Evolutionary conservation across 352 stramenopile genomes (phyloP).

Genomic region (Pythium vanterpoolii): DNA sequence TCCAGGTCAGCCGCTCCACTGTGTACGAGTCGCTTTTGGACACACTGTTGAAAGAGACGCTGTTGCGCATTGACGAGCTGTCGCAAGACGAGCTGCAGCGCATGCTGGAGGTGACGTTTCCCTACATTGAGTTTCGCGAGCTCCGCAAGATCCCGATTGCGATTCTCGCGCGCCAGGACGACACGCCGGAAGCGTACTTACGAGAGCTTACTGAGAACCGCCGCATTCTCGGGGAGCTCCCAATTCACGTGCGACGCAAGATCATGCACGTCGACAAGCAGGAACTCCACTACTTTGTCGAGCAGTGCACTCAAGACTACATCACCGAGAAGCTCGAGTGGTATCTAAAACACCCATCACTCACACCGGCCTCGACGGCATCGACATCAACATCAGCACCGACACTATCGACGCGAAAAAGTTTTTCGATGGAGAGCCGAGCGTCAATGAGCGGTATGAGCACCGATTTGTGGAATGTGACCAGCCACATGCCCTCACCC

Average conservation of each 20-base stretch:
- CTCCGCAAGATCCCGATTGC: conserved; percentile 80
- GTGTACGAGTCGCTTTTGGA: conserved; percentile 72
- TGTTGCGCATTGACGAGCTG: conserved; percentile 67
- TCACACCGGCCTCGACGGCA: conserved; percentile 12
- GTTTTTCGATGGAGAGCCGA: conserved; percentile 5
- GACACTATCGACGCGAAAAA: conserved; percentile 1
- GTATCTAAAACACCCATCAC: conserved; percentile 51
- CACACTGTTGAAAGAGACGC: conserved; percentile 64
- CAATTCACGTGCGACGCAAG: conserved; percentile 78
- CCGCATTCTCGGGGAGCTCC: conserved; percentile 69
- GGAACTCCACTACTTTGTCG: conserved; percentile 70
- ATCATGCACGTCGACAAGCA: conserved; percentile 71
- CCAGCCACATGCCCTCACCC: conserved; percentile 58
- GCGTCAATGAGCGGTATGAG: neutral
- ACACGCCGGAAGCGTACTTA: conserved; percentile 76
- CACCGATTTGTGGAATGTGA: conserved; percentile 62
- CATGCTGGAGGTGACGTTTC: conserved; percentile 78
- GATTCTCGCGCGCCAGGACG: conserved; percentile 70
- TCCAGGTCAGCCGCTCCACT: conserved; percentile 57
- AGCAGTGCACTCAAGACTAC: conserved; percentile 75
- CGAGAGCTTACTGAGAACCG: conserved; percentile 82
- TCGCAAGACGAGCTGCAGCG: conserved; percentile 65
- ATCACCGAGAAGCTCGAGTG: conserved; percentile 59
- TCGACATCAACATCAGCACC: conserved; percentile 19
- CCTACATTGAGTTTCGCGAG: conserved; percentile 87